phyloP scores from a whole-genome alignment of 345 rosid genomes.

The Combretum micranthum region DNA sequence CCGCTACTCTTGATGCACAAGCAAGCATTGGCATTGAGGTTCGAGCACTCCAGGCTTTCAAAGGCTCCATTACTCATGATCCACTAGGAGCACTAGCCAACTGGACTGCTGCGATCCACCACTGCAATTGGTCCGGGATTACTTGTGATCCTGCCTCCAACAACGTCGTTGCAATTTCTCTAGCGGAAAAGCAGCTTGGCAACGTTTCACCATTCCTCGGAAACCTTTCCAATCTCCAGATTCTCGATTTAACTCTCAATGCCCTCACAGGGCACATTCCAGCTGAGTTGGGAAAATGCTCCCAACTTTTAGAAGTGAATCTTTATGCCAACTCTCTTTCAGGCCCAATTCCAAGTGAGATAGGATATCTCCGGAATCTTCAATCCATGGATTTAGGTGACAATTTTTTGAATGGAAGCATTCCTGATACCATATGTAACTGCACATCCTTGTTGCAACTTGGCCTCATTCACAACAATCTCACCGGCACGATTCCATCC shows the following conservation, averaged over 20 bases:
- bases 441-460: conserved; percentile 42
- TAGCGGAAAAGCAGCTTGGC: conserved; percentile 69
- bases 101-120: conserved; percentile 51
- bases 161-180: conserved; percentile 38
- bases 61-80: conserved; percentile 38
- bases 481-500: conserved; percentile 49
- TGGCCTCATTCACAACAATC: conserved; percentile 44
- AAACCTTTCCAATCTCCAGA: conserved; percentile 77
- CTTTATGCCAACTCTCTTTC: conserved; percentile 51
- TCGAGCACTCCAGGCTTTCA: conserved; percentile 58
- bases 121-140: conserved; percentile 84
- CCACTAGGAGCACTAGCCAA: conserved; percentile 50
- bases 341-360: conserved; percentile 53
- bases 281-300: conserved; percentile 45
- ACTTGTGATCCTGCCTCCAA: conserved; percentile 38
- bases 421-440: conserved; percentile 52
- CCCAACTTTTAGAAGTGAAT: conserved; percentile 36
- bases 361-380: conserved; percentile 49
- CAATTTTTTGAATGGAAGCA: conserved; percentile 50
- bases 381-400: conserved; percentile 47
- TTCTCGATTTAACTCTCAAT: conserved; percentile 74
- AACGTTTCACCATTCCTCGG: conserved; percentile 53
- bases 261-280: conserved; percentile 55
- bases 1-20: background rate
- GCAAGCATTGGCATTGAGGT: conserved; percentile 27